Evolutionary conservation across 495 filamentous ascomycete species (phyloP), one percentile per base, ranked within the genome.

Genomic region (Polyplosphaeria fusca): DNA sequence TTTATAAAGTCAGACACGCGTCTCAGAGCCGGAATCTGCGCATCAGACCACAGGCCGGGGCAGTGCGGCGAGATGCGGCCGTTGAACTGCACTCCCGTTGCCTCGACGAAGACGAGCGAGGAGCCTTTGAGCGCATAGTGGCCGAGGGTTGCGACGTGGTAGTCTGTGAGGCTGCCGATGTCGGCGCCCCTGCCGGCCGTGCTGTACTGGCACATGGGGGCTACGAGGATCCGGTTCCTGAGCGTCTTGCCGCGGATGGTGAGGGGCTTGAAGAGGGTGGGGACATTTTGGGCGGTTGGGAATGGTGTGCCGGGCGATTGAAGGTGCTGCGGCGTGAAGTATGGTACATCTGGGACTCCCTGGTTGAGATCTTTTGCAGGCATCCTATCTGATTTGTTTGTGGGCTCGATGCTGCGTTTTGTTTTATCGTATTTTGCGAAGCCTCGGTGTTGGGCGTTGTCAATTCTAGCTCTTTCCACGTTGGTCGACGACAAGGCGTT

Each of bases 31-130:
- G 72, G 81, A 60, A 89, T 81, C 54, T 91, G 88, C 0, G 73
- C 76, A 66, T 92, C 88, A 42, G 82, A 75, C 88, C 87, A 93
- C 16, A 92, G 67, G 4, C 88, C 88, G 2, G 74, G 66, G 61
- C 85, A 83, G 55, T 87, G 75, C 0, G 88, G 88, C 0, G 86
- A 84, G 71, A 92, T 91, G 2, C 88, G 76, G n/a, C 88, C 88
- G 55, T 89, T 76, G 5, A 87, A 75, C 0, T 76, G 67, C 5
- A 92, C 85, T 22, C 81, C 77, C 0, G 86, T 88, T 12, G 87
- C 86, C 71, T 93, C 88, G 26, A 90, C 77, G 57, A 89, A 82
- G 40, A 81, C 67, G 7, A 89, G 72, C 1, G 82, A 85, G 0
- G 86, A 78, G 5, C 88, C 88, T 60, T 64, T 64, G 12, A 64